Evolutionary conservation across 257 asterid species (phyloP), one percentile per base, ranked within the genome.

Genomic region (Forsythia viridissima): DNA sequence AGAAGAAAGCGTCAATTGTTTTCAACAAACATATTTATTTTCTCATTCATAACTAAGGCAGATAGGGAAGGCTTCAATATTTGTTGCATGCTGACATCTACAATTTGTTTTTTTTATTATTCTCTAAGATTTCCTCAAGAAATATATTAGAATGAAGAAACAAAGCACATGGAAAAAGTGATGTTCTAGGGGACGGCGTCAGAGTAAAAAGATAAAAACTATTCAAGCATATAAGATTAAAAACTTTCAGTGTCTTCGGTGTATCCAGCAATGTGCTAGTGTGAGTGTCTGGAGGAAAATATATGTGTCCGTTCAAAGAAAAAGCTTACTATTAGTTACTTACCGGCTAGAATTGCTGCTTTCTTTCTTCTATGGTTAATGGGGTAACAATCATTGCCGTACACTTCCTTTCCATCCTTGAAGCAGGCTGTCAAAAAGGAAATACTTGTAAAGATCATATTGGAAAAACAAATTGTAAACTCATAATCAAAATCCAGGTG

Each of bases 321-420:
- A 46, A 67, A 43, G 34, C 3, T 61, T 16, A 37, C 20, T 20
- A 8, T 65, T n/a, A 30, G 48, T 43, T 12, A 77, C 91, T 5
- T 74, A 89, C 96, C 92, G 15, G 91, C 89, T 74, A 91, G 77
- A 82, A 91, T 76, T 77, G 83, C 78, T 21, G 85, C 77, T 80
- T 83, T 87, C 80, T 80, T 87, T 77, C 80, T 68, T 7, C 86
- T 82, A 34, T 86, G 85, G 65, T 76, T 80, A 39, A 75, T 83
- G 74, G 75, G 74, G 77, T 82, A 73, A 83, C 94, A 89, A 55
- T 78, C 90, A 16, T 80, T 73, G 8, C 89, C 90, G 68, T 79
- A 76, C 79, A 79, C 88, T 89, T 91, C 88, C 82, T 87, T 85
- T 76, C 96, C 93, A 70, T 86, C 85, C 84, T 82, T 88, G 78